These are phyloP conservation scores for Pestalotiopsis sp. DNA, from an alignment of 2,329 filamentous ascomycete species.

Conservation along the genomic window DNA sequence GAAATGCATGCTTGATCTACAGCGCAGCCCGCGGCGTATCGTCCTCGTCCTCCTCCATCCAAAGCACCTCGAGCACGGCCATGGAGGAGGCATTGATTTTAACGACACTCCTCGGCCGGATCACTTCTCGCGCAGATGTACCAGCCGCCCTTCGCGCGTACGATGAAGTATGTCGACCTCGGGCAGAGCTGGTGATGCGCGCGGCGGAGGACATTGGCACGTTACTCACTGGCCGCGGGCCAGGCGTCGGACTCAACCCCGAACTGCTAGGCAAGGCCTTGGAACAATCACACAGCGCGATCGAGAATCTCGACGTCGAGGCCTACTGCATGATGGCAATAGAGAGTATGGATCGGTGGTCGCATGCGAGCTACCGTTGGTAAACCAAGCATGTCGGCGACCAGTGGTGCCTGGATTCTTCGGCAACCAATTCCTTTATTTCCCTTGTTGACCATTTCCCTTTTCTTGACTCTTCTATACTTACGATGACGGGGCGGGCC, in stretches of 20 bases:
- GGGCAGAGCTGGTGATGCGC: conserved; percentile 25
- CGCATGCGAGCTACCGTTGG: not conserved
- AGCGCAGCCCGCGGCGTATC: conserved; percentile 28
- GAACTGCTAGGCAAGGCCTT: conserved; percentile 19
- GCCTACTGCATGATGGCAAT: conserved; percentile 21
- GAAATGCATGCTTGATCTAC: conserved; percentile 27
- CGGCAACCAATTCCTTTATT: no score
- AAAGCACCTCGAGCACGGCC: conserved; percentile 15
- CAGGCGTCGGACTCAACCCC: conserved; percentile 23
- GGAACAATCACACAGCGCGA: conserved; percentile 21
- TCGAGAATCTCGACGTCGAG: conserved; percentile 22
- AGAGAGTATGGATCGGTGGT: conserved; percentile 25
- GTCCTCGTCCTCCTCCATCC: conserved; percentile 21
- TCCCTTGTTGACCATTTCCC: no score
- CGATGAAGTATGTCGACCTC: conserved; percentile 29
- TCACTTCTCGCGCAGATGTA: conserved; percentile 22
- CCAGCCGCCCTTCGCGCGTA: conserved; percentile 30
- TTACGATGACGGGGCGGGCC: no score
- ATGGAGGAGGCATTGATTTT: conserved; percentile 32
- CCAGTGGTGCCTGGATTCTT: not conserved
- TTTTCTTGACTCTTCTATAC: no score
- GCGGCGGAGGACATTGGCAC: conserved; percentile 22
- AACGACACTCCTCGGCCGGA: conserved; percentile 26
- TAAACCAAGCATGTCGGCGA: not conserved
- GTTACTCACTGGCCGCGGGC: conserved; percentile 24